Evolutionary conservation across 257 asterid genomes (phyloP).

Genomic region (Solanum clarkiae): DNA sequence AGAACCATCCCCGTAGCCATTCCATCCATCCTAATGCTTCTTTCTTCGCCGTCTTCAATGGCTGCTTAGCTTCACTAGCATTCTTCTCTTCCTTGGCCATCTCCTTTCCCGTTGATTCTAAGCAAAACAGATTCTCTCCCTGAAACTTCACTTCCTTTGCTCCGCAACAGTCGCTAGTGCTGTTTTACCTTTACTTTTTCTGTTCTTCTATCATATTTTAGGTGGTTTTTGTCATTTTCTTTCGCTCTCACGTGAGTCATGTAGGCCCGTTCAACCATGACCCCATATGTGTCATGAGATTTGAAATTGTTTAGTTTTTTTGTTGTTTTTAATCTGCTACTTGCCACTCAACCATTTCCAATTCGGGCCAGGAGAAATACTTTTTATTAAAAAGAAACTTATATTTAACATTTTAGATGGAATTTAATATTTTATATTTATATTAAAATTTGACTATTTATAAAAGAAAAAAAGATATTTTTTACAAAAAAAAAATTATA

Average conservation of each 20-base stretch:
- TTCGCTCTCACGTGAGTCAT: background rate
- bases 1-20: constrained; percentile 79
- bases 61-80: constrained; percentile 6
- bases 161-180: background rate
- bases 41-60: constrained; percentile 24
- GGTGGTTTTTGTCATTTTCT: background rate
- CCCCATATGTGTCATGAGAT: background rate
- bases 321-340: too few relatives aligned
- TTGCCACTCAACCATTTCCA: too few relatives aligned
- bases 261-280: background rate
- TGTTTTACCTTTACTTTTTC: background rate
- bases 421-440: too few relatives aligned
- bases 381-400: too few relatives aligned
- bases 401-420: too few relatives aligned
- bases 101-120: constrained; percentile 16
- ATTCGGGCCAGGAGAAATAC: too few relatives aligned
- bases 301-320: background rate
- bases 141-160: background rate
- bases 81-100: constrained; percentile 19
- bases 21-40: constrained; percentile 79
- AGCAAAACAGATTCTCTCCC: background rate
- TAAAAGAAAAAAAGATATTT: too few relatives aligned
- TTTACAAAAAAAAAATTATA: too few relatives aligned
- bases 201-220: too few relatives aligned
- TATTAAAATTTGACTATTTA: too few relatives aligned